These are phyloP conservation scores for Mediolabrus comicus DNA, from an alignment of 108 stramenopile genomes.

Conservation along the genomic window DNA sequence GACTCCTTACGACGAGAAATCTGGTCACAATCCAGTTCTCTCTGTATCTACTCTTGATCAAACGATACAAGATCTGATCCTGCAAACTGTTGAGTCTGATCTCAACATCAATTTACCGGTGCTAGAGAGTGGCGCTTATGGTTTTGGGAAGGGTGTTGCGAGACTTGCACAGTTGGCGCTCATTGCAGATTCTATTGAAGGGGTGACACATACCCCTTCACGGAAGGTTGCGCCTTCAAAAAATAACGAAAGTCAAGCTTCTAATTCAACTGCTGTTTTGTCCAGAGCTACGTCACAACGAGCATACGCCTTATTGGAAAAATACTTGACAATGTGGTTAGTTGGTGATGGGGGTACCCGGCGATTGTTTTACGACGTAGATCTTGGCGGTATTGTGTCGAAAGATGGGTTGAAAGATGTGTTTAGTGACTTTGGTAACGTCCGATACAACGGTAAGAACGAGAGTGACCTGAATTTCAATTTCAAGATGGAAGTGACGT, in stretches of 20 bases:
- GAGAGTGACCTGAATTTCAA: background rate
- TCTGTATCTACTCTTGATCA: slow-evolving; percentile 40
- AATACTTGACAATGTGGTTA: slow-evolving; percentile 40
- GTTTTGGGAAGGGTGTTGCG: slow-evolving; percentile 81
- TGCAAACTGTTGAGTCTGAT: slow-evolving; percentile 64
- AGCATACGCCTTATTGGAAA: slow-evolving; percentile 31
- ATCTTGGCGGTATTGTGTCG: slow-evolving; percentile 45
- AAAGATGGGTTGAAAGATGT: slow-evolving; percentile 33
- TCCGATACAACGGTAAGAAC: background rate
- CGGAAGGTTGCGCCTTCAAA: slow-evolving; percentile 7
- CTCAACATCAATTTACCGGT: slow-evolving; percentile 60
- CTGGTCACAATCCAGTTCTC: slow-evolving; percentile 10
- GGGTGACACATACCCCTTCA: slow-evolving; percentile 2
- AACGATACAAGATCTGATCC: slow-evolving; percentile 46
- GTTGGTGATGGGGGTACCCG: slow-evolving; percentile 18
- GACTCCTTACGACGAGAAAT: background rate
- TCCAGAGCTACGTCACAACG: slow-evolving; percentile 2
- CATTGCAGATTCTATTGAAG: slow-evolving; percentile 48
- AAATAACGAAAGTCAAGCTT: background rate
- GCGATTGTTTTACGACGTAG: slow-evolving; percentile 39
- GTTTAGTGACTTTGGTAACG: slow-evolving; percentile 48
- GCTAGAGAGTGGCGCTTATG: slow-evolving; percentile 64
- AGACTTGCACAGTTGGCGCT: slow-evolving; percentile 79
- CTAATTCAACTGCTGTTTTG: background rate
- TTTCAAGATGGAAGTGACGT: background rate